phyloP scores from a whole-genome alignment of 495 filamentous ascomycete genomes.

The Podospora fimiseda region DNA sequence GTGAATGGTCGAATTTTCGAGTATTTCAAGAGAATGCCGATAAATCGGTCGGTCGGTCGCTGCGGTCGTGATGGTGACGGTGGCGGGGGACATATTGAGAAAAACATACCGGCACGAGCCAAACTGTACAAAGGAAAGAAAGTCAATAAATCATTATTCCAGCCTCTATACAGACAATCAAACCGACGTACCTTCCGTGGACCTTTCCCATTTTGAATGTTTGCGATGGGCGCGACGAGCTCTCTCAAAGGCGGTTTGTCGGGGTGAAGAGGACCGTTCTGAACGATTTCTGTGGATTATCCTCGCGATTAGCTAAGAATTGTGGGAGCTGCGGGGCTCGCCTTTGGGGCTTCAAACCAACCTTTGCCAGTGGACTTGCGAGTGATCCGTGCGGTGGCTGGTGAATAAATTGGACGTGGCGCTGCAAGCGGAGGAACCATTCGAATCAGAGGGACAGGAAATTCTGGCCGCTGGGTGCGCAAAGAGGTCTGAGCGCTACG shows the following conservation, averaged over 20 bases:
- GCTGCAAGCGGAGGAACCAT: not conserved
- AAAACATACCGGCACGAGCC: constrained; percentile 32
- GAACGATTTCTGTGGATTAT: constrained; percentile 20
- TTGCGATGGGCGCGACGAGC: constrained; percentile 16
- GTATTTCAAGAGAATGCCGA: not conserved
- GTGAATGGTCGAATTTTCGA: not conserved
- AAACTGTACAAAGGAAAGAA: constrained; percentile 22
- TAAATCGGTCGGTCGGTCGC: constrained; percentile 1
- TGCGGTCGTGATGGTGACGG: not conserved
- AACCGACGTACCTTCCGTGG: constrained; percentile 29
- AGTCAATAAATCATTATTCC: not conserved
- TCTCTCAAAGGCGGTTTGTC: constrained; percentile 8
- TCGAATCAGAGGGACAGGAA: too few species aligned
- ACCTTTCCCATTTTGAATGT: constrained; percentile 35
- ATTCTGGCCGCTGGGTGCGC: too few species aligned
- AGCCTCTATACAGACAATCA: not conserved
- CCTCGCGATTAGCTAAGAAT: constrained; percentile 20
- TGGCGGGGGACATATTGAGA: not conserved
- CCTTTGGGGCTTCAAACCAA: constrained; percentile 20
- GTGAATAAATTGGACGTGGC: not conserved
- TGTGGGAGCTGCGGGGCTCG: constrained; percentile 28
- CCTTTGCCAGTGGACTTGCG: not conserved
- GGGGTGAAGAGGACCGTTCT: constrained; percentile 10
- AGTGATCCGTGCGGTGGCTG: not conserved
- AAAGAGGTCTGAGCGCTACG: too few species aligned